Evolutionary conservation across 768 basidiomycete species (phyloP).

Genomic region (Russula compacta): DNA sequence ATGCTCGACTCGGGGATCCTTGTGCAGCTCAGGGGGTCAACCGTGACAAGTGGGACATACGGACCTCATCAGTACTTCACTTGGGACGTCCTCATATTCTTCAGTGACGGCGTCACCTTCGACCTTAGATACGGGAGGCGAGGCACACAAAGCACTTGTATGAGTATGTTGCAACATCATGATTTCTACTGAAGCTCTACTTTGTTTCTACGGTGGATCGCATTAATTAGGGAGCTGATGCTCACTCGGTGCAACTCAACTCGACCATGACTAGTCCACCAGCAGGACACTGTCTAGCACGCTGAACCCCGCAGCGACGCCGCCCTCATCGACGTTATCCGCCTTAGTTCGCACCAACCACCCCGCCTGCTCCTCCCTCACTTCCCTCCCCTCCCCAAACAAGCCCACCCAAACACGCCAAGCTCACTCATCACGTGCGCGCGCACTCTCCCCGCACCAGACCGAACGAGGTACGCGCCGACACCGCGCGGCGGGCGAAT

Average conservation of each 20-base stretch:
- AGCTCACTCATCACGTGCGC: conserved; percentile 79
- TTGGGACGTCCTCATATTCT: too few species aligned
- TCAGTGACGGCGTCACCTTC: too few species aligned
- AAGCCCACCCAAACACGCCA: conserved; percentile 88
- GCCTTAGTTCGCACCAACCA: conserved; percentile 88
- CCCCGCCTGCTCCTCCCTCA: conserved; percentile 61
- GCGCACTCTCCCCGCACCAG: conserved; percentile 40
- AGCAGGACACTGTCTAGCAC: conserved; percentile 36
- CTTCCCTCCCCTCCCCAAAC: conserved; percentile 44
- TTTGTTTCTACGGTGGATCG: not conserved
- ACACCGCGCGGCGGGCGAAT: conserved; percentile 67
- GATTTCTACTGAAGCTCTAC: too few species aligned
- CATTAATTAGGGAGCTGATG: not conserved
- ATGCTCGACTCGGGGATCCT: too few species aligned
- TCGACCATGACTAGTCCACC: conserved; percentile 23
- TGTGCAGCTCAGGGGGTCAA: too few species aligned
- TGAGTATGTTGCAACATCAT: too few species aligned
- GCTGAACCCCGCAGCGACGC: conserved; percentile 49
- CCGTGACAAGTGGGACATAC: too few species aligned
- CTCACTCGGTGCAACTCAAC: not conserved
- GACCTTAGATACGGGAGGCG: too few species aligned
- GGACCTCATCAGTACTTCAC: too few species aligned
- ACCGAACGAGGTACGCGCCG: conserved; percentile 68
- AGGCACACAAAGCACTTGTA: too few species aligned
- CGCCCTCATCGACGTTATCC: conserved; percentile 86